Conservation (phyloP, 768 basidiomycete species). For the Agrocybe praecox region DNA sequence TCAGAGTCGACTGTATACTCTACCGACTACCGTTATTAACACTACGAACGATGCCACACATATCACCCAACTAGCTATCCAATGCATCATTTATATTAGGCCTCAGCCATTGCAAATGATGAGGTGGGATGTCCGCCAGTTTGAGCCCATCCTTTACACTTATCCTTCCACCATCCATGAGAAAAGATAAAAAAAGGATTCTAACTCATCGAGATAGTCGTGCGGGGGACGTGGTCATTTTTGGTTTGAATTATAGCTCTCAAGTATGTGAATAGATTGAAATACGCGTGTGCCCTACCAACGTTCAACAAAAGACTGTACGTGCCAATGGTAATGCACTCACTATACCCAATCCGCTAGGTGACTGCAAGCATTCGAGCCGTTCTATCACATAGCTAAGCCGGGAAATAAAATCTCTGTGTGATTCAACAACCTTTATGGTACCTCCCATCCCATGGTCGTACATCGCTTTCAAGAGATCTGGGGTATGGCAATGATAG, state of each 20-base stretch:
- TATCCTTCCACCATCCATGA: not conserved
- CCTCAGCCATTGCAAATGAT: not conserved
- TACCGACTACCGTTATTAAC: too few species aligned
- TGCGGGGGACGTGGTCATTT: not conserved
- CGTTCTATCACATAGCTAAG: too few species aligned
- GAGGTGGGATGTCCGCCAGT: not conserved
- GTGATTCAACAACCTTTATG: too few species aligned
- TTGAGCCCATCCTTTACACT: not conserved
- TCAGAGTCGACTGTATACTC: too few species aligned
- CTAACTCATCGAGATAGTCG: constrained; percentile 6
- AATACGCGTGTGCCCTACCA: constrained; percentile 14
- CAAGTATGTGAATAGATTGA: constrained; percentile 9
- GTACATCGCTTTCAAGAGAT: too few species aligned
- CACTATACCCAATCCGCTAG: constrained; percentile 11
- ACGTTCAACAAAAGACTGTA: not conserved
- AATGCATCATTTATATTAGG: too few species aligned
- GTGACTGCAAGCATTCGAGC: too few species aligned
- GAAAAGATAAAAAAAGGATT: constrained; percentile 5
- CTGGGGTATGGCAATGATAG: too few species aligned
- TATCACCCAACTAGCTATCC: too few species aligned
- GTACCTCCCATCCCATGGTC: too few species aligned
- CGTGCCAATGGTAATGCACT: not conserved
- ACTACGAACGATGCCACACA: too few species aligned
- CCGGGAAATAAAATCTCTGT: too few species aligned
- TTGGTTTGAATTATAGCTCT: not conserved